Percentiles rank a stretch among this genome's conserved stretches.
Evolutionary conservation across 169 alveolate species (phyloP).

Genomic region (Prorocentrum cordatum): DNA sequence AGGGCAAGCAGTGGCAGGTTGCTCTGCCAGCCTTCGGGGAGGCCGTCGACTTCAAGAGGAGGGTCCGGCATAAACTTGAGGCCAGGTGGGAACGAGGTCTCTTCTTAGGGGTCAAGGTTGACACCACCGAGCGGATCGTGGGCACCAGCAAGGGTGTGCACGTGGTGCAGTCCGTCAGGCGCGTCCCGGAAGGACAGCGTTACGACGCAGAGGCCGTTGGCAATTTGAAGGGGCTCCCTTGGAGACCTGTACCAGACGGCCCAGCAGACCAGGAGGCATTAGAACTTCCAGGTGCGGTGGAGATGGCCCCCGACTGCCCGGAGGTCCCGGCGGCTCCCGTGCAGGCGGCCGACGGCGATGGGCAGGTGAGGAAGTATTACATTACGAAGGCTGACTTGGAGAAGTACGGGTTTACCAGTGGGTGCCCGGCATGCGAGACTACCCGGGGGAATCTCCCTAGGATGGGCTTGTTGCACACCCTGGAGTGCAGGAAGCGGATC

Average conservation of each 20-base stretch:
- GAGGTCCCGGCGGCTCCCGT: background rate
- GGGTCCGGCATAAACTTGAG: background rate
- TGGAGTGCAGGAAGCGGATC: no score
- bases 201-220: background rate
- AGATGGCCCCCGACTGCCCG: background rate
- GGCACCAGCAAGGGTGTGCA: background rate
- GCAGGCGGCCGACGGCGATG: background rate
- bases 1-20: background rate
- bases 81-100: background rate
- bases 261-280: background rate
- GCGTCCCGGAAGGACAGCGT: background rate
- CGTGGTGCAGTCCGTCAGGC: background rate
- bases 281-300: background rate
- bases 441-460: no score
- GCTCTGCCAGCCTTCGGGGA: constrained; percentile 1
- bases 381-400: background rate
- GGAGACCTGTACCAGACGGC: constrained; percentile 8
- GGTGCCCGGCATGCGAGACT: background rate
- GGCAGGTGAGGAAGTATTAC: background rate
- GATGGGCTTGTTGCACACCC: no score
- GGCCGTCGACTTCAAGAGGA: background rate
- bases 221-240: background rate
- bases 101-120: background rate
- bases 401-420: background rate
- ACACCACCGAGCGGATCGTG: background rate